Evolutionary conservation across 2,329 filamentous ascomycete species (phyloP).

Genomic region (Penicillium sp.): DNA sequence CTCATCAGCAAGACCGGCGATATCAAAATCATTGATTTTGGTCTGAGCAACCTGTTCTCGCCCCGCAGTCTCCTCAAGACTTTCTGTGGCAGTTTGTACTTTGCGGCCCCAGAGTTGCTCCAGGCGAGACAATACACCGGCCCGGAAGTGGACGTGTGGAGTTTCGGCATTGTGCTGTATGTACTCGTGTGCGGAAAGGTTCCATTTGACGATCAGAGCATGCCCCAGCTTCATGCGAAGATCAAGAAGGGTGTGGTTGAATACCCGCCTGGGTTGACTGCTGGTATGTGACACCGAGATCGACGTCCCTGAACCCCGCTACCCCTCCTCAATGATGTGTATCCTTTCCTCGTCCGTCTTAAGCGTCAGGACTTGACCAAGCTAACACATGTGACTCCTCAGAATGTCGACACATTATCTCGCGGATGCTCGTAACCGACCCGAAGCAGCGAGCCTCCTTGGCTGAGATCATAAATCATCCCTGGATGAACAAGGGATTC

Average conservation of each 20-base stretch:
- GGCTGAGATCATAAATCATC: constrained; percentile 86
- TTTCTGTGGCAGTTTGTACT: constrained; percentile 96
- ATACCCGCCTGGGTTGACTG: constrained; percentile 87
- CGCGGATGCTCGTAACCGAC: constrained; percentile 92
- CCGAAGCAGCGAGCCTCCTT: constrained; percentile 80
- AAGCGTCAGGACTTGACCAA: no score
- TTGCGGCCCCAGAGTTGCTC: constrained; percentile 88
- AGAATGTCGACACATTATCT: constrained; percentile 93
- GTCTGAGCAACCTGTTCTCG: constrained; percentile 90
- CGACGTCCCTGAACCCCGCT: no score
- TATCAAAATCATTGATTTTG: constrained; percentile 99
- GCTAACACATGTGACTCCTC: constrained; percentile 4
- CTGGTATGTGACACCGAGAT: constrained; percentile 53
- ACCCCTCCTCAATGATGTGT: no score
- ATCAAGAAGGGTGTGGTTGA: constrained; percentile 97
- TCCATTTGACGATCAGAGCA: constrained; percentile 97
- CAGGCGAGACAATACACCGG: constrained; percentile 93
- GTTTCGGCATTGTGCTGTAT: constrained; percentile 96
- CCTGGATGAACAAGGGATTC: constrained; percentile 94
- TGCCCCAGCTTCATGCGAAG: constrained; percentile 96
- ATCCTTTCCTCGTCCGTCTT: background rate
- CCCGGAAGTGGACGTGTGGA: constrained; percentile 97
- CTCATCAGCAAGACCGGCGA: constrained; percentile 98
- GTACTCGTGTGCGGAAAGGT: constrained; percentile 97
- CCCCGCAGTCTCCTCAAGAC: constrained; percentile 83